Evolutionary conservation across 371 early-diverging fungal species (phyloP), one percentile per base, ranked within the genome.

Genomic region (Mortierella sp.): DNA sequence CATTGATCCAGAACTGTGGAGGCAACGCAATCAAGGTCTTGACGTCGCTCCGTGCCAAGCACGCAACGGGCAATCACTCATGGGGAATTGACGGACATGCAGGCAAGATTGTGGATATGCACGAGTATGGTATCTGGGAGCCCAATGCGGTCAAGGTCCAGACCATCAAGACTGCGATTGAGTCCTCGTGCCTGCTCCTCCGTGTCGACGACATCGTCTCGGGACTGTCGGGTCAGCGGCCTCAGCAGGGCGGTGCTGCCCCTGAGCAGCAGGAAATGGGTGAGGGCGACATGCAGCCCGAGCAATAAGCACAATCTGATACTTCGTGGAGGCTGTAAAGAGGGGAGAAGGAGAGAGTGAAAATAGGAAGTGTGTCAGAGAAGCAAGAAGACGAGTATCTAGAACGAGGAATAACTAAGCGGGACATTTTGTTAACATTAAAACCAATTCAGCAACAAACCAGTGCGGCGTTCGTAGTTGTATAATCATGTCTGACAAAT

Each of bases 61-160:
- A 99, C 70, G 94, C 95, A 24, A 84, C 84, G n/a, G 93, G 94
- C 42, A 87, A 89, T 50, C 88, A 92, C 71, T 87, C 92, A 50
- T 97, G 92, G 87, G 99, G 99, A 68, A 93, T 99, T 64, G 95
- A 99, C 81, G 99, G 99, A 46, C 90, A 90, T 66, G 89, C 89
- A 56, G 99, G 99, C 69, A 92, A 91, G 72, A 87, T 99, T 39
- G 98, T 93, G 19, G 99, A 99, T 81, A 99, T 99, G 97, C 89
- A 90, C 51, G 92, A 92, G 50, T 95, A 97, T 68, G 95, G 99
- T 60, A 88, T 99, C 64, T 96, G 99, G 97, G 99, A 99, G 84
- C 99, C 99, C n/a, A 89, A 92, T 61, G 95, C 97, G 17, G 99
- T 99, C 68, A 99, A 99, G 87, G 91, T 94, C 24, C 99, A 99